Evolutionary conservation across 129 eudicot genomes (phyloP).

Genomic region (Solidago caesia): DNA sequence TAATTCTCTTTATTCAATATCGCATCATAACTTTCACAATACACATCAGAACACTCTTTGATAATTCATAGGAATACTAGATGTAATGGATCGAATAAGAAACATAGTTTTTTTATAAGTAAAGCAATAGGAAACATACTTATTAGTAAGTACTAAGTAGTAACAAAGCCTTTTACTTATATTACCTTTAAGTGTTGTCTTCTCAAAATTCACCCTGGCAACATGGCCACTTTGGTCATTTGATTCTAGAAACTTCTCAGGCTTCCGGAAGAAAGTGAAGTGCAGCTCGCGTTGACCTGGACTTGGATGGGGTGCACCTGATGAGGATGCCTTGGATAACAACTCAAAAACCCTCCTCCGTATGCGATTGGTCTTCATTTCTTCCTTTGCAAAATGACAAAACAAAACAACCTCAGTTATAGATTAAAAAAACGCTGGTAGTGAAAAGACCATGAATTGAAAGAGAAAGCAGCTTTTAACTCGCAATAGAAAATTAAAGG

Average conservation of each 20-base stretch:
- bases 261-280: conserved; percentile 80
- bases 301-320: conserved; percentile 33
- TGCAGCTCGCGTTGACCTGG: conserved; percentile 80
- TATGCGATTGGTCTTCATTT: conserved; percentile 77
- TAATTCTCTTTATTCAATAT: background rate
- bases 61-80: conserved; percentile 1
- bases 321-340: conserved; percentile 77
- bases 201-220: conserved; percentile 70
- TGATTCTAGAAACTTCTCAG: conserved; percentile 67
- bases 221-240: conserved; percentile 58
- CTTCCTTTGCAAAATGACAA: conserved; percentile 65
- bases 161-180: conserved; percentile 1
- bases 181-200: conserved; percentile 75
- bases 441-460: background rate
- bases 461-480: conserved; percentile 2
- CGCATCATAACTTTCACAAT: background rate
- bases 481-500: background rate
- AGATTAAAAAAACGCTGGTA: background rate
- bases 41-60: background rate
- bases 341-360: conserved; percentile 75
- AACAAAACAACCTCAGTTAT: conserved; percentile 6
- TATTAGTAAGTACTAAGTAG: background rate
- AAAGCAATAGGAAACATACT: no score
- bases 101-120: background rate
- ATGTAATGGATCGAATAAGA: background rate